phyloP scores from a whole-genome alignment of 805 yeast species.

The Metschnikowia borealis region DNA sequence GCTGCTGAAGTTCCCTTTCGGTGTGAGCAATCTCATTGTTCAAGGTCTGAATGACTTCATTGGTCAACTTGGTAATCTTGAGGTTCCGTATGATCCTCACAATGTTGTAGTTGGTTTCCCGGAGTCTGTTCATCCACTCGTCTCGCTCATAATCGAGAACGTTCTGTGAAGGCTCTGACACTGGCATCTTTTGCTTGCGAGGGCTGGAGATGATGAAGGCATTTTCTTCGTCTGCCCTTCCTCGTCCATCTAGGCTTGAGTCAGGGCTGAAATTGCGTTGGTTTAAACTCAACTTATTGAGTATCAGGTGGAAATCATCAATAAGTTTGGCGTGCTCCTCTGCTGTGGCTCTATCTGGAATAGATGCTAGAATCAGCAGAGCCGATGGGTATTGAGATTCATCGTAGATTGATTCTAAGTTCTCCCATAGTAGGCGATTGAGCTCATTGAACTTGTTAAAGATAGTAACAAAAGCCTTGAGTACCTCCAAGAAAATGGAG shows the following conservation, averaged over 20 bases:
- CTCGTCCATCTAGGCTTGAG: constrained; percentile 5
- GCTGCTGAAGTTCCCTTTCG: constrained; percentile 21
- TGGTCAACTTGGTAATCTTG: constrained; percentile 35
- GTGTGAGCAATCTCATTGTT: constrained; percentile 25
- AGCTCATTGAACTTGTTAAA: constrained; percentile 30
- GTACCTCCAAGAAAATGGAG: constrained; percentile 31
- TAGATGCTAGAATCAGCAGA: constrained; percentile 15
- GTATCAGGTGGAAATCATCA: constrained; percentile 27
- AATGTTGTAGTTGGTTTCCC: constrained; percentile 36
- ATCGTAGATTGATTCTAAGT: constrained; percentile 26
- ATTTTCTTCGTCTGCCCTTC: constrained; percentile 5
- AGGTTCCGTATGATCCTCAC: constrained; percentile 33
- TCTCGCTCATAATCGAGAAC: constrained; percentile 2
- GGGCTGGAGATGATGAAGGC: constrained; percentile 20
- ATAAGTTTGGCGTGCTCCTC: constrained; percentile 27
- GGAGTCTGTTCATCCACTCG: constrained; percentile 23
- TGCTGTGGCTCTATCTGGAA: constrained; percentile 32
- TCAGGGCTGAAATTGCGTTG: constrained; percentile 9
- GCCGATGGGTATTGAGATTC: constrained; percentile 13
- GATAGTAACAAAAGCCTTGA: constrained; percentile 28
- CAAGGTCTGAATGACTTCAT: constrained; percentile 23
- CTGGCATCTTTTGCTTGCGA: constrained; percentile 8
- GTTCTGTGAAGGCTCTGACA: neutral
- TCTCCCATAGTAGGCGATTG: constrained; percentile 25
- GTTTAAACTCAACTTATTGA: constrained; percentile 20